These are phyloP conservation scores for Candida rishiriensis DNA, from an alignment of 805 yeast species.

Conservation along the genomic window DNA sequence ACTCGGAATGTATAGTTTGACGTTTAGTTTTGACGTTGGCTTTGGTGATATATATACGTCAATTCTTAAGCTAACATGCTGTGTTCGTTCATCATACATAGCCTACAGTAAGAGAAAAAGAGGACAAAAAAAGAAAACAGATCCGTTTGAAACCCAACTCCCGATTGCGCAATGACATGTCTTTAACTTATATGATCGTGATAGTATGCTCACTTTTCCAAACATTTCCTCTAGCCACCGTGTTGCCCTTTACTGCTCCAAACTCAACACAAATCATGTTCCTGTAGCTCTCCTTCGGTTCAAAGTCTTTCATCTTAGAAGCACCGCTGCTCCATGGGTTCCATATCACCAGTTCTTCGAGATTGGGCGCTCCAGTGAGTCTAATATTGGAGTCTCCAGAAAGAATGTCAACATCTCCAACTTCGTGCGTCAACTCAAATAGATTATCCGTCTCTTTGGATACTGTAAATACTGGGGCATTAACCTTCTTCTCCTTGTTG, in stretches of 20 bases:
- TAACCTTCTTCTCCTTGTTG: slow-evolving; percentile 3
- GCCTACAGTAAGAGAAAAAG: neutral
- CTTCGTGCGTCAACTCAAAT: slow-evolving; percentile 3
- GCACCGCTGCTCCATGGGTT: slow-evolving; percentile 18
- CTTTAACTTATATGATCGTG: neutral
- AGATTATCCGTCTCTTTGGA: slow-evolving; percentile 13
- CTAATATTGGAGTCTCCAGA: slow-evolving; percentile 13
- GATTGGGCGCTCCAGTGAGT: slow-evolving; percentile 9
- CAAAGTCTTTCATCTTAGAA: slow-evolving; percentile 12
- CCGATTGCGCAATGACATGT: no score
- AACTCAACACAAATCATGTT: slow-evolving; percentile 20
- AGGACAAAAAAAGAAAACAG: neutral
- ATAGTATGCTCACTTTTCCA: slow-evolving; percentile 17
- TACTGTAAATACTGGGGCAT: slow-evolving; percentile 13
- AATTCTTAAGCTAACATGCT: neutral
- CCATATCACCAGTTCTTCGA: slow-evolving; percentile 17
- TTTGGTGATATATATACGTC: no score
- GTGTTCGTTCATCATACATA: neutral
- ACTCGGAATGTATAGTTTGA: no score
- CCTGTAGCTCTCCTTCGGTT: slow-evolving; percentile 14
- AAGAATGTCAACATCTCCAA: slow-evolving; percentile 10
- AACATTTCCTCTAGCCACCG: slow-evolving; percentile 2
- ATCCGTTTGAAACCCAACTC: no score
- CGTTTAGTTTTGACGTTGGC: no score
- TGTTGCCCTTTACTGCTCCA: slow-evolving; percentile 14